Percentiles rank a stretch among this genome's conserved stretches.
These are phyloP conservation scores for Kappamyces sp. DNA, from an alignment of 192 early-diverging fungal species.

Conservation along the genomic window DNA sequence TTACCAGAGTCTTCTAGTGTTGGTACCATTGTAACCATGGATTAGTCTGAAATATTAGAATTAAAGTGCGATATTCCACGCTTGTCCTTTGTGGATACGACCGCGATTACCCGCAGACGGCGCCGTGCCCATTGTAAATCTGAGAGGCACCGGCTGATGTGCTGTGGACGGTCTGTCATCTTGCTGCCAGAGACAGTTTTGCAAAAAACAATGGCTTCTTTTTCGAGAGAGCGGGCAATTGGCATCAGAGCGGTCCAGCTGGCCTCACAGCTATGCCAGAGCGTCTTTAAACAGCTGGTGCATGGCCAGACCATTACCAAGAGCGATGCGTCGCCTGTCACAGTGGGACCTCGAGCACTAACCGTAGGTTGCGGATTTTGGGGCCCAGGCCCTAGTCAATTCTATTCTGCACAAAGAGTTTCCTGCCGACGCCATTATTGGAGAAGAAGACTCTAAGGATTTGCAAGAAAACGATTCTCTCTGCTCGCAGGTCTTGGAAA, in stretches of 20 bases:
- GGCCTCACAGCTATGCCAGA: conserved; percentile 83
- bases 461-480: conserved; percentile 67
- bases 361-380: conserved; percentile 73
- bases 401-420: conserved; percentile 67
- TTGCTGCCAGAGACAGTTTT: no score
- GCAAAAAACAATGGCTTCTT: background rate
- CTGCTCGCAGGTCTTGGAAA: conserved; percentile 70
- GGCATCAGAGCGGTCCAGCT: conserved; percentile 85
- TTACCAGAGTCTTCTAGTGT: no score
- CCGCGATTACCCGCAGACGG: no score
- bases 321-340: conserved; percentile 93
- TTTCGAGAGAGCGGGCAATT: conserved; percentile 57
- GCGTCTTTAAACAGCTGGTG: conserved; percentile 81
- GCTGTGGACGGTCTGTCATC: no score
- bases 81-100: no score
- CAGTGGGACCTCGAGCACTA: conserved; percentile 34
- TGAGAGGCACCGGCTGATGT: no score
- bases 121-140: no score
- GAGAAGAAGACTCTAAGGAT: conserved; percentile 91
- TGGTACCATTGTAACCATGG: no score
- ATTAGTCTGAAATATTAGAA: no score
- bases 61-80: no score
- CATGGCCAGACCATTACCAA: conserved; percentile 79
- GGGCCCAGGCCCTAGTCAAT: conserved; percentile 93
- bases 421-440: conserved; percentile 85